Percentiles rank a stretch among this genome's conserved stretches.
phyloP scores from a whole-genome alignment of 1,284 basidiomycete species.

The Cystobasidium pallidum region DNA sequence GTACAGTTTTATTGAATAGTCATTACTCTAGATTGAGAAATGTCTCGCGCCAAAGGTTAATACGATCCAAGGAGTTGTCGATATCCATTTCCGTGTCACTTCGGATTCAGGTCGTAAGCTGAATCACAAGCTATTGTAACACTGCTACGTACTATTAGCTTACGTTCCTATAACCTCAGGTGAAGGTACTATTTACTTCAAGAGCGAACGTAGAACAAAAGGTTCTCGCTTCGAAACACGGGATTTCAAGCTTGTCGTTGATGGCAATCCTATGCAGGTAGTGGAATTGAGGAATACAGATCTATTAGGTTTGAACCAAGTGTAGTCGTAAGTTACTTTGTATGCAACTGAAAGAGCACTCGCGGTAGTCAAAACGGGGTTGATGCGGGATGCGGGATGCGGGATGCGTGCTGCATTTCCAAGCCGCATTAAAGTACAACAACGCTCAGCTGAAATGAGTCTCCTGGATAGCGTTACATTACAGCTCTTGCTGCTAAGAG shows the following conservation, averaged over 20 bases:
- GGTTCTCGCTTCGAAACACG: slow-evolving; percentile 69
- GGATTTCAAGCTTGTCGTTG: slow-evolving; percentile 58
- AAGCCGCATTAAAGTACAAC: background rate
- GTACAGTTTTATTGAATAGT: slow-evolving; percentile 50
- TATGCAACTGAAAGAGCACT: no score
- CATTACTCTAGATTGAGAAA: background rate
- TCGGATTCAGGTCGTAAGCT: slow-evolving; percentile 66
- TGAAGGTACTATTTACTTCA: slow-evolving; percentile 74
- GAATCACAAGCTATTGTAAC: no score
- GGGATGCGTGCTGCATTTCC: background rate
- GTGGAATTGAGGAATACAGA: slow-evolving; percentile 63
- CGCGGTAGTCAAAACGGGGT: background rate
- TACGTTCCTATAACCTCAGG: slow-evolving; percentile 58
- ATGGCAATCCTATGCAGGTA: slow-evolving; percentile 73
- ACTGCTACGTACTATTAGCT: no score
- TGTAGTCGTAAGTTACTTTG: no score
- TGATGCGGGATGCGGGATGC: background rate
- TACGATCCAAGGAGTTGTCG: slow-evolving; percentile 72
- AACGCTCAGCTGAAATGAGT: background rate
- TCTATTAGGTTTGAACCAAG: slow-evolving; percentile 21
- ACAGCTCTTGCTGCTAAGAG: slow-evolving; percentile 4
- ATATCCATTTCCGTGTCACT: slow-evolving; percentile 72
- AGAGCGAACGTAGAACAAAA: slow-evolving; percentile 74
- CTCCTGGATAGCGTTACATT: background rate
- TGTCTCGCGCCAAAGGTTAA: slow-evolving; percentile 62